phyloP scores from a whole-genome alignment of 345 rosid genomes.

The Kernera saxatilis region DNA sequence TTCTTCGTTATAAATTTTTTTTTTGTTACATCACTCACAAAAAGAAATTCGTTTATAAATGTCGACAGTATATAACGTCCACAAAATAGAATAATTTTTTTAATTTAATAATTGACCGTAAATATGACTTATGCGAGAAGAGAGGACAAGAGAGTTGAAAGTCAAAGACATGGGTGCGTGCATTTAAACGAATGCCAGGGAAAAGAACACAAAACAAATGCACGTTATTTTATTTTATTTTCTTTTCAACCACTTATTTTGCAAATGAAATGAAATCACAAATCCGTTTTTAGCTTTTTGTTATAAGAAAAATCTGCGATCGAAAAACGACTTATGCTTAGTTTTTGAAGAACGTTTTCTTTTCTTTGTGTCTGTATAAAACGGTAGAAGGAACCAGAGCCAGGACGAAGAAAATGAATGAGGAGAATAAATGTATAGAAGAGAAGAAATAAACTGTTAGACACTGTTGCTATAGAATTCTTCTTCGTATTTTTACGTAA shows the following conservation, averaged over 20 bases:
- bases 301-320: not conserved
- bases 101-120: not conserved
- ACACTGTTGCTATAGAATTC: too few species aligned
- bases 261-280: not conserved
- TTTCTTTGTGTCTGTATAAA: not conserved
- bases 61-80: conserved; percentile 9
- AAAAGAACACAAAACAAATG: conserved; percentile 13
- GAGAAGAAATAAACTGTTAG: too few species aligned
- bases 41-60: not conserved
- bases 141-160: conserved; percentile 24
- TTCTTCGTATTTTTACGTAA: too few species aligned
- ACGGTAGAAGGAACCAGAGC: not conserved
- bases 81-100: not conserved
- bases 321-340: not conserved
- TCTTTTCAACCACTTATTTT: not conserved
- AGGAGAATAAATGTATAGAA: not conserved
- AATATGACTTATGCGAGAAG: conserved; percentile 6
- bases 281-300: not conserved
- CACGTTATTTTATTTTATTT: not conserved
- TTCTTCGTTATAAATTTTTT: too few species aligned
- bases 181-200: not conserved
- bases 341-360: not conserved
- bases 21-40: not conserved
- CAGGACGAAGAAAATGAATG: not conserved
- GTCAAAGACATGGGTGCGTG: conserved; percentile 33